phyloP scores from a whole-genome alignment of 192 early-diverging fungal species.

The Mortierella alpina region DNA sequence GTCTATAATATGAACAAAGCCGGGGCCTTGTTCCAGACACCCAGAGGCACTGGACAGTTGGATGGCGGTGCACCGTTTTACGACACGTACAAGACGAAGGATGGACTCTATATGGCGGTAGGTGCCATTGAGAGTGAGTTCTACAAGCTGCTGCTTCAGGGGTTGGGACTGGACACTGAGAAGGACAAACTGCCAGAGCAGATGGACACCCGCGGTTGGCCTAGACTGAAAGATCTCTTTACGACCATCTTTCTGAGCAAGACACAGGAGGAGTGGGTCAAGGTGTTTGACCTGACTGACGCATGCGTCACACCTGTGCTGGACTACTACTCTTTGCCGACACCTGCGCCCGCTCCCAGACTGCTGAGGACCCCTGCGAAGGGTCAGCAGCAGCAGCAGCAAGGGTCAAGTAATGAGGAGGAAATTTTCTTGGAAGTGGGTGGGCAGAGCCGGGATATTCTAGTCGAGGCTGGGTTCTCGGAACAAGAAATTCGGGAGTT shows the following conservation, averaged over 20 bases:
- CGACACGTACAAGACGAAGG: constrained; percentile 74
- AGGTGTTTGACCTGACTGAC: constrained; percentile 69
- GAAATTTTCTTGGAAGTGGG: constrained; percentile 57
- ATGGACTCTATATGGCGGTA: constrained; percentile 72
- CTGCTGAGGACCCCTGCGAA: constrained; percentile 62
- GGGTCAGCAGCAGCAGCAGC: constrained; percentile 4
- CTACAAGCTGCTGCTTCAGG: constrained; percentile 63
- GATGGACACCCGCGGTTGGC: constrained; percentile 65
- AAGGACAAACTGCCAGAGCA: constrained; percentile 56
- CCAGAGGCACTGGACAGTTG: constrained; percentile 68
- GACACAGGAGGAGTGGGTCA: constrained; percentile 72
- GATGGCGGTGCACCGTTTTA: constrained; percentile 78
- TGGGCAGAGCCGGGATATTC: constrained; percentile 55
- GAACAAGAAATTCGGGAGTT: constrained; percentile 55
- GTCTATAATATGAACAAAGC: constrained; percentile 68
- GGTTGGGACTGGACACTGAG: constrained; percentile 49
- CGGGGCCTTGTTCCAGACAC: constrained; percentile 60
- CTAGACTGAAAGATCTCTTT: constrained; percentile 62
- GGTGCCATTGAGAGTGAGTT: constrained; percentile 77
- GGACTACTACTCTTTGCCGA: constrained; percentile 53
- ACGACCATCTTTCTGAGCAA: constrained; percentile 60
- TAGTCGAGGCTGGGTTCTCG: constrained; percentile 54
- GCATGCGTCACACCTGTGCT: constrained; percentile 76
- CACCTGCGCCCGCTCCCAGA: constrained; percentile 64
- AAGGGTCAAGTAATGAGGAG: not conserved